phyloP scores from a whole-genome alignment of 2,329 filamentous ascomycete genomes.

The Hymenoscyphus repandus region DNA sequence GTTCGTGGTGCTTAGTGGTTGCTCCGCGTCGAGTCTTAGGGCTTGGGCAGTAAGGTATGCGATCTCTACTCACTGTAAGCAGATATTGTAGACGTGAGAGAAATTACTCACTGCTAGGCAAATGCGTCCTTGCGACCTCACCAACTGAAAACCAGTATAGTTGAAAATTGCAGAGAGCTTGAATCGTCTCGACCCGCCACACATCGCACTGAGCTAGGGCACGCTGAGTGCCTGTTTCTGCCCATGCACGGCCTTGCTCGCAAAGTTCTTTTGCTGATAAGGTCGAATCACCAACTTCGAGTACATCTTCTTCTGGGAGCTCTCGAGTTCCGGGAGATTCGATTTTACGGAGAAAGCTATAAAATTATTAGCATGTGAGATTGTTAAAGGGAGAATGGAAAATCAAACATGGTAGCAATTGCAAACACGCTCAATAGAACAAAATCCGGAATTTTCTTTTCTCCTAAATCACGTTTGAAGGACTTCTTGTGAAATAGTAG shows the following conservation, averaged over 20 bases:
- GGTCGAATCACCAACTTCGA: conserved; percentile 5
- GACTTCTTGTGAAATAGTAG: conserved; percentile 16
- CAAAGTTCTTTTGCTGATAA: conserved; percentile 5
- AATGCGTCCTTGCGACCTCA: conserved; percentile 10
- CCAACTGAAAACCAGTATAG: conserved; percentile 17
- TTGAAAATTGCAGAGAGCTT: conserved; percentile 16
- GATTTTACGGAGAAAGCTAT: conserved; percentile 9
- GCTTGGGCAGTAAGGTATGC: conserved; percentile 11
- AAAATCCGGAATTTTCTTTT: conserved; percentile 12
- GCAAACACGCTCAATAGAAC: conserved; percentile 16
- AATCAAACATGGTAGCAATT: conserved; percentile 14
- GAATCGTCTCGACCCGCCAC: conserved; percentile 13
- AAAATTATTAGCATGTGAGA: background rate
- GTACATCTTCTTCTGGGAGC: conserved; percentile 1
- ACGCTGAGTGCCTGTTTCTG: conserved; percentile 9
- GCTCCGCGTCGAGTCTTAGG: conserved; percentile 7
- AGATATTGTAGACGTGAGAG: too few species aligned
- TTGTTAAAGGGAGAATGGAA: background rate
- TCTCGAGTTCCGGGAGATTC: background rate
- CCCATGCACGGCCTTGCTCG: conserved; percentile 16
- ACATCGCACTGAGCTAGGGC: conserved; percentile 14
- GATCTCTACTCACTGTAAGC: conserved; percentile 6
- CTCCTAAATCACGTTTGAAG: conserved; percentile 14
- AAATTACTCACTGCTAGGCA: conserved; percentile 14
- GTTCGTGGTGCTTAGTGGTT: background rate